Base-by-base conservation (phyloP, 768 basidiomycete genomes). In the Porphyrellus cyaneotinctus region DNA sequence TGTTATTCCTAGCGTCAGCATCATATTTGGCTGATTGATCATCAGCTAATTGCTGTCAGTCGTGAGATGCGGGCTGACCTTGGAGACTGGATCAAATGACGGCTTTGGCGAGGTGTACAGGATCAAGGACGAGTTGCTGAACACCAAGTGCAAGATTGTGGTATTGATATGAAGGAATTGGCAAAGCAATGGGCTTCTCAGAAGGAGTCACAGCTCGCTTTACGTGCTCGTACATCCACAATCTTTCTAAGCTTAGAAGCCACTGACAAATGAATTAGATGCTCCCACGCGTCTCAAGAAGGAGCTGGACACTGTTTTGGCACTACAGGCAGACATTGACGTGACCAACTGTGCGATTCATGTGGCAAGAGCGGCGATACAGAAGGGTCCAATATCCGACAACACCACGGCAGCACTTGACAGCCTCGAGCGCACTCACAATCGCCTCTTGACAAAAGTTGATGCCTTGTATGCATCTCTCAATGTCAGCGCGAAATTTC, bases 11-110 rank as follows among this genome's bases (percentile, higher is more conserved):
- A 35, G 70, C 56, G 58, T 15, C 56, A 61, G 6, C 48, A 60
- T 1, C 61, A 67, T 2, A 59, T 73, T 0, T 75, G 70, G 67
- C 42, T 73, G 0, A 54, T 76, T 12, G 72, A 75, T 44, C 61
- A 63, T 3, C 70, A 72, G n/a, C 61, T 64, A 1, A 23, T 6
- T 1, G 46, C 12, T n/a, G n/a, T n/a, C n/a, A 35, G 41, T 8
- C 6, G 1, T 6, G 45, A 56, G 36, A 56, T 56, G 50, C 8
- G 14, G 0, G 2, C 2, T 1, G 39, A 56, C 5, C 33, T 56
- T 1, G 71, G 74, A 0, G 52, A 58, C 3, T 76, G 72, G 72
- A 57, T 75, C 6, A 51, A 50, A 0, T 57, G 62, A 0, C 56
- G 62, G 2, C 56, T 65, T 7, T 36, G 30, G 1, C 51, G 52